Evolutionary conservation across 192 early-diverging fungal species (phyloP).

Genomic region (Umbelopsis vinacea): DNA sequence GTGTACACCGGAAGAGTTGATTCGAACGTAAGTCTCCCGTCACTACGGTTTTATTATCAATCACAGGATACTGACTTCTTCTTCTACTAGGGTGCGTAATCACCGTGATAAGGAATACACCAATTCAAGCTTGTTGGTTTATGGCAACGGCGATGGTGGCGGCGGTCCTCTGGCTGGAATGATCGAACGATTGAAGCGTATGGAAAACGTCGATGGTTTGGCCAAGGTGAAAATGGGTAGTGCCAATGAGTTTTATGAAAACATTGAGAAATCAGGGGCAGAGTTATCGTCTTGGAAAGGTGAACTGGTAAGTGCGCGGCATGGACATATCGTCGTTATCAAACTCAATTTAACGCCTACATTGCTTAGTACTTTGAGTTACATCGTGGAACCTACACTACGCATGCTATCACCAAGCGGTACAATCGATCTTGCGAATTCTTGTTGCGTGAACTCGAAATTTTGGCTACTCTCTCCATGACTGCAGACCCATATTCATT

Average conservation of each 20-base stretch:
- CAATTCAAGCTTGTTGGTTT: constrained; percentile 88
- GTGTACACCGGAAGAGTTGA: constrained; percentile 36
- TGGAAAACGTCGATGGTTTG: constrained; percentile 78
- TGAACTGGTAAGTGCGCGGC: constrained; percentile 67
- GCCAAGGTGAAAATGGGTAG: constrained; percentile 74
- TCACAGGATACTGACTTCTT: constrained; percentile 66
- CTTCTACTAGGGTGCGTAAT: constrained; percentile 66
- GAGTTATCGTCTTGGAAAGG: constrained; percentile 90
- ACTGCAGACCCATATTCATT: constrained; percentile 27
- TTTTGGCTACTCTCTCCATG: constrained; percentile 61
- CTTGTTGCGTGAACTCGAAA: constrained; percentile 84
- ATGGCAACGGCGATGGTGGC: constrained; percentile 97
- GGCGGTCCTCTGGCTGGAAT: constrained; percentile 85
- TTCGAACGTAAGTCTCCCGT: constrained; percentile 23
- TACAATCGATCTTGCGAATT: constrained; percentile 87
- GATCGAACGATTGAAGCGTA: constrained; percentile 80
- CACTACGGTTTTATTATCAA: background rate
- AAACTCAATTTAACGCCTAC: background rate
- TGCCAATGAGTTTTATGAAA: constrained; percentile 86
- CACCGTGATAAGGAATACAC: constrained; percentile 88
- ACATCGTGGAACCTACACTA: constrained; percentile 97
- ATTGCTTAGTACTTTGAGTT: constrained; percentile 87
- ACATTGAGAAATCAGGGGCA: constrained; percentile 67
- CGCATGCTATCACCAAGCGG: constrained; percentile 85
- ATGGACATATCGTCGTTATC: background rate